Conservation (phyloP, 2,329 filamentous ascomycete genomes). For the Xylaria hypoxylon region DNA sequence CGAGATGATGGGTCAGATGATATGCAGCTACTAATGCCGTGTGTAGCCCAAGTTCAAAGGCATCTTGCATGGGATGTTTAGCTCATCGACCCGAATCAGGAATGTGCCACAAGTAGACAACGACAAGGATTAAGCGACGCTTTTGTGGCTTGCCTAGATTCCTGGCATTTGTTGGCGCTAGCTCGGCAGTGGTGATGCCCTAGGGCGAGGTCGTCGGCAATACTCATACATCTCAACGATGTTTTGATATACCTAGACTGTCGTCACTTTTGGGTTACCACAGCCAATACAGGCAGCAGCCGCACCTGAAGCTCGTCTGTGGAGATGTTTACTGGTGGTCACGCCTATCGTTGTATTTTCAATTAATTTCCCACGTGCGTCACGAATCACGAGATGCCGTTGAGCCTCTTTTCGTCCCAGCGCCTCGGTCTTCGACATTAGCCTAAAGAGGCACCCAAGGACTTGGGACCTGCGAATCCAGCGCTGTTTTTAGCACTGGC, state of each 20-base stretch:
- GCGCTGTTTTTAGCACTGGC: not conserved
- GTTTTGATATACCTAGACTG: constrained; percentile 1
- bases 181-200: constrained; percentile 23
- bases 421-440: constrained; percentile 27
- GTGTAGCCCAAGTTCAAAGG: not conserved
- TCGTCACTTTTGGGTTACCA: no score
- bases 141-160: not conserved
- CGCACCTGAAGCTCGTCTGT: no score
- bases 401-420: constrained; percentile 34
- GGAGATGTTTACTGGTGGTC: no score
- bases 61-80: not conserved
- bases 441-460: constrained; percentile 31
- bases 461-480: constrained; percentile 5
- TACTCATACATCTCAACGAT: not conserved
- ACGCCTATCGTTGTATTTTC: constrained; percentile 29
- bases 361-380: constrained; percentile 32
- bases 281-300: no score
- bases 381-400: constrained; percentile 14
- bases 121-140: constrained; percentile 27
- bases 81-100: constrained; percentile 19
- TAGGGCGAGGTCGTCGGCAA: constrained; percentile 22
- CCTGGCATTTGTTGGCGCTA: not conserved
- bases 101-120: constrained; percentile 18
- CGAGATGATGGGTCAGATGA: constrained; percentile 5
- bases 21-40: constrained; percentile 5